phyloP scores from a whole-genome alignment of 371 early-diverging fungal genomes.

The Syncephalastrum contaminatum region DNA sequence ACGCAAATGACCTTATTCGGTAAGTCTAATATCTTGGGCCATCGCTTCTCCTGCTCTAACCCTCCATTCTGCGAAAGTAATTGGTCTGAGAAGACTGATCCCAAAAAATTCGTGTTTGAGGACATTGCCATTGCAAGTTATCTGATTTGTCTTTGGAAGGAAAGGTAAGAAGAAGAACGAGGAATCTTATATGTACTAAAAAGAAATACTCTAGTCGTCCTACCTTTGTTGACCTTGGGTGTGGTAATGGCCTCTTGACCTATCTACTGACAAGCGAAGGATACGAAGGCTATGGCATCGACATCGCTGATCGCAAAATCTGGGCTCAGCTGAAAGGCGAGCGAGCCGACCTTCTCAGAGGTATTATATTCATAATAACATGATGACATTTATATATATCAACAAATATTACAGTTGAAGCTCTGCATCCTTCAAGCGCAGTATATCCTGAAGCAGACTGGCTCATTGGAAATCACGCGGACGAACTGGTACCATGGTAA shows the following conservation, averaged over 20 bases:
- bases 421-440: constrained; percentile 58
- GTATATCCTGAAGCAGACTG: constrained; percentile 62
- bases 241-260: constrained; percentile 90
- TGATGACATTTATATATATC: background rate
- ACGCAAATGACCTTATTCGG: constrained; percentile 55
- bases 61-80: constrained; percentile 22
- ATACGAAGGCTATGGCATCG: constrained; percentile 77
- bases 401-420: constrained; percentile 41
- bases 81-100: constrained; percentile 84
- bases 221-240: constrained; percentile 86
- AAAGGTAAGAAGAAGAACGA: constrained; percentile 11
- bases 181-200: background rate
- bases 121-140: constrained; percentile 86
- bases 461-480: constrained; percentile 92
- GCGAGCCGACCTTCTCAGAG: constrained; percentile 31
- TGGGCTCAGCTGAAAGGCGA: constrained; percentile 57
- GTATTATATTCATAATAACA: no score
- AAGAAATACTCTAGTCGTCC: constrained; percentile 29
- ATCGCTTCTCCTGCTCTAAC: background rate
- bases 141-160: constrained; percentile 76
- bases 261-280: constrained; percentile 80
- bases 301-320: constrained; percentile 74
- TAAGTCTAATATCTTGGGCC: constrained; percentile 7
- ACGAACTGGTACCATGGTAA: constrained; percentile 87
- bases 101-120: constrained; percentile 82